These are phyloP conservation scores for Rhizophagus prolifer DNA, from an alignment of 192 early-diverging fungal genomes.

Conservation along the genomic window DNA sequence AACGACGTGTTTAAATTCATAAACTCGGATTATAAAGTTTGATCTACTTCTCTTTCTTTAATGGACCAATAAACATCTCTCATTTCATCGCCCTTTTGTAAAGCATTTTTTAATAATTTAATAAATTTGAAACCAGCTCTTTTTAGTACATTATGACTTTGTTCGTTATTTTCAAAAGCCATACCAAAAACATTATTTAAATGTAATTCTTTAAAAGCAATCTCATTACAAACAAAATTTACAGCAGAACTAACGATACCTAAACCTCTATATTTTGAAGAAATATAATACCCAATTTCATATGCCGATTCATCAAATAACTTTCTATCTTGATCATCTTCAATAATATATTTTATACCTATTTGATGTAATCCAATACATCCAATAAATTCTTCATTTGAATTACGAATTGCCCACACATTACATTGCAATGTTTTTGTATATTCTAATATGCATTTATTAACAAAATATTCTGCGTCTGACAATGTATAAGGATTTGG, in stretches of 20 bases:
- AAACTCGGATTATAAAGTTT: not conserved
- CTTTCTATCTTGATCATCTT: not conserved
- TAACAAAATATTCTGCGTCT: not conserved
- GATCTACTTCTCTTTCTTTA: not conserved
- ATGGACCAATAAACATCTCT: not conserved
- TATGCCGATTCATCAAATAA: not conserved
- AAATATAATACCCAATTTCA: constrained; percentile 18
- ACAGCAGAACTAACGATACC: not conserved
- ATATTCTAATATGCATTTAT: not conserved
- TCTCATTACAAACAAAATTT: constrained; percentile 19
- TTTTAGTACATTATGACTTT: not conserved
- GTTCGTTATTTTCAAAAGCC: not conserved
- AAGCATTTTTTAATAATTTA: not conserved
- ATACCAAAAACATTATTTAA: not conserved
- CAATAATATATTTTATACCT: not conserved
- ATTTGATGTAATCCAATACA: not conserved
- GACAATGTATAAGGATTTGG: not conserved
- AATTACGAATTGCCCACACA: constrained; percentile 1
- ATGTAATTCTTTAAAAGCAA: not conserved
- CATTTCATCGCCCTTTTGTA: not conserved
- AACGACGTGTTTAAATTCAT: too few relatives aligned
- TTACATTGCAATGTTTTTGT: not conserved
- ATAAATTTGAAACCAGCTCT: not conserved
- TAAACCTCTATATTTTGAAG: not conserved
- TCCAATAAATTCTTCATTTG: constrained; percentile 1